phyloP scores from a whole-genome alignment of 352 stramenopile genomes.

The Pythium dissimile region DNA sequence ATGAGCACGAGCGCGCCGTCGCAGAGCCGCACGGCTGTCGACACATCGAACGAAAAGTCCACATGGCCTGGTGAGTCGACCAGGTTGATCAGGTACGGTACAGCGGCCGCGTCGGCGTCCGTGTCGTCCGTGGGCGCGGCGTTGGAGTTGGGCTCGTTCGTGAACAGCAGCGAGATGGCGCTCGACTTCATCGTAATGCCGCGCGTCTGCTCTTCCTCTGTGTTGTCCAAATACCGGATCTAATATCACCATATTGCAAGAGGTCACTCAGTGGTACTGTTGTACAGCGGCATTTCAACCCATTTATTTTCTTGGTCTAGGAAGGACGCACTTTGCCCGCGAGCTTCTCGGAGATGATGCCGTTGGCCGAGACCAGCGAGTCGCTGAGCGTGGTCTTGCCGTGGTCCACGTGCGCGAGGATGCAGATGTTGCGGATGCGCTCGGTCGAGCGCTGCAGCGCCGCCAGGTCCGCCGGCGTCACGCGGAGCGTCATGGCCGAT shows the following conservation, averaged over 20 bases:
- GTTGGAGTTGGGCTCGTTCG: slow-evolving; percentile 38
- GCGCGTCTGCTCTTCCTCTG: slow-evolving; percentile 91
- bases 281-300: neutral
- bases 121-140: slow-evolving; percentile 16
- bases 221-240: slow-evolving; percentile 95
- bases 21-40: slow-evolving; percentile 93
- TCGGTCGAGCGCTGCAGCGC: slow-evolving; percentile 66
- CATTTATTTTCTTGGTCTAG: neutral
- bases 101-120: slow-evolving; percentile 20
- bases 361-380: slow-evolving; percentile 94
- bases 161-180: slow-evolving; percentile 93
- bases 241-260: slow-evolving; percentile 11
- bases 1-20: slow-evolving; percentile 94
- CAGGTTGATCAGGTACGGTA: slow-evolving; percentile 92
- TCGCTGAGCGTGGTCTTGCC: slow-evolving; percentile 92
- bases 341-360: slow-evolving; percentile 96
- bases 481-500: slow-evolving; percentile 24
- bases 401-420: slow-evolving; percentile 95
- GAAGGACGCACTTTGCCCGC: slow-evolving; percentile 70
- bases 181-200: slow-evolving; percentile 98
- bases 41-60: slow-evolving; percentile 95
- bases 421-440: slow-evolving; percentile 94
- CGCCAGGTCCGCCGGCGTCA: slow-evolving; percentile 49
- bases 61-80: slow-evolving; percentile 95
- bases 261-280: no score